Base-by-base conservation (phyloP, 768 basidiomycete genomes). In the Calocera viscosa region DNA sequence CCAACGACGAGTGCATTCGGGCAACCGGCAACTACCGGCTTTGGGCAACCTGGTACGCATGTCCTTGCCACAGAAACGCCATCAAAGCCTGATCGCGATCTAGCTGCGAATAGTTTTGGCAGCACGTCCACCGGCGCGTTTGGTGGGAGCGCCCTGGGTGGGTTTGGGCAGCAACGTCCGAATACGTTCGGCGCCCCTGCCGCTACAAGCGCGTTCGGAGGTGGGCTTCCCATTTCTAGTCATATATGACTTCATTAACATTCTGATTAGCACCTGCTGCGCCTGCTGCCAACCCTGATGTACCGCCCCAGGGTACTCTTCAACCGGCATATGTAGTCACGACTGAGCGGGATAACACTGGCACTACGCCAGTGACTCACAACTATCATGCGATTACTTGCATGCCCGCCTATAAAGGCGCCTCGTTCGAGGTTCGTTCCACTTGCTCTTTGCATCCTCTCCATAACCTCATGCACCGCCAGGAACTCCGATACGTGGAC, bases 331-430 rank as follows among this genome's bases (percentile, higher is more conserved):
- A 86, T 72, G 74, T 75, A 49, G 76, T 79, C 3, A 84, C 80
- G 68, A 74, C 65, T 38, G 91, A 94, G 73, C 90, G 90, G 71
- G 91, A 94, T 70, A 71, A 77, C 17, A 73, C 77, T 10, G 81
- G 77, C 67, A 70, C 78, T 19, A 68, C 66, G 34, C 78, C 64
- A 64, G 67, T 76, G 14, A 83, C 78, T 2, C 78, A 88, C 43
- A 87, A 89, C 68, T 95, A 88, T 75, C 91, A 94, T 75, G 83
- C 86, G 39, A 91, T 92, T 65, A 83, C 86, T 19, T 87, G 86
- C 69, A 90, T 88, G 82, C 88, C 88, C 17, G 81, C 82, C 19
- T 95, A 93, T 73, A 77, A 82, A 67, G 87, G 88, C 43, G 86
- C 82, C 68, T 94, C 91, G 24, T 83, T 90, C 69, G 91, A 87